phyloP scores from a whole-genome alignment of 2,329 filamentous ascomycete genomes.

The Epichloe festucae region DNA sequence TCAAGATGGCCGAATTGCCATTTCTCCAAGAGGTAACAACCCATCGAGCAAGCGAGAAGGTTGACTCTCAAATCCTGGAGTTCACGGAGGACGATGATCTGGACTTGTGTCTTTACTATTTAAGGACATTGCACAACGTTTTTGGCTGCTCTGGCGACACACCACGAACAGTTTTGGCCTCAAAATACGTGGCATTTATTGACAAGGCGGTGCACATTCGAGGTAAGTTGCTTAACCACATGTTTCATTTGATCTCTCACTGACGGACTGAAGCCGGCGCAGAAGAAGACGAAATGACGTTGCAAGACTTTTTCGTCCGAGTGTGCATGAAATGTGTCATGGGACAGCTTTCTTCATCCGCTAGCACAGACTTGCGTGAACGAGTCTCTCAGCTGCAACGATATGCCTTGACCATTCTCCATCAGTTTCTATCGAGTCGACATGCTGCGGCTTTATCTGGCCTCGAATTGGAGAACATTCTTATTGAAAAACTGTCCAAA shows the following conservation, averaged over 20 bases:
- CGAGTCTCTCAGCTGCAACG: conserved; percentile 57
- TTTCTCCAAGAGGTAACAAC: conserved; percentile 28
- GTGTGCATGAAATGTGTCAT: conserved; percentile 51
- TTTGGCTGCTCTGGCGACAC: conserved; percentile 52
- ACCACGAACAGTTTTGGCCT: conserved; percentile 58
- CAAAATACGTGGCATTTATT: conserved; percentile 31
- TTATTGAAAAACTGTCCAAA: conserved; percentile 55
- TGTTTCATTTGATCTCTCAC: not conserved
- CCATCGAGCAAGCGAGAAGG: conserved; percentile 7
- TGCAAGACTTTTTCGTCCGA: conserved; percentile 57
- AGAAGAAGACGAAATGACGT: conserved; percentile 40
- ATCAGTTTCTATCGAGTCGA: conserved; percentile 54
- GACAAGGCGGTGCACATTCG: conserved; percentile 22
- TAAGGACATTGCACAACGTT: conserved; percentile 62
- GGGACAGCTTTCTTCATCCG: conserved; percentile 10
- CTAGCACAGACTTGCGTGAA: conserved; percentile 15
- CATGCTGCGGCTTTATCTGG: conserved; percentile 44
- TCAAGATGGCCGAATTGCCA: conserved; percentile 41
- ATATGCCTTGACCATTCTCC: conserved; percentile 54
- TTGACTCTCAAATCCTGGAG: conserved; percentile 7
- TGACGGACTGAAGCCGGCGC: conserved; percentile 28
- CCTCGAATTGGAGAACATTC: conserved; percentile 54
- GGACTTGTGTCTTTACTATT: conserved; percentile 64
- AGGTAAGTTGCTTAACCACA: conserved; percentile 30
- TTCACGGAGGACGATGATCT: conserved; percentile 52